Conservation (phyloP, 305 asterid genomes). For the Fraxinus paxiana region DNA sequence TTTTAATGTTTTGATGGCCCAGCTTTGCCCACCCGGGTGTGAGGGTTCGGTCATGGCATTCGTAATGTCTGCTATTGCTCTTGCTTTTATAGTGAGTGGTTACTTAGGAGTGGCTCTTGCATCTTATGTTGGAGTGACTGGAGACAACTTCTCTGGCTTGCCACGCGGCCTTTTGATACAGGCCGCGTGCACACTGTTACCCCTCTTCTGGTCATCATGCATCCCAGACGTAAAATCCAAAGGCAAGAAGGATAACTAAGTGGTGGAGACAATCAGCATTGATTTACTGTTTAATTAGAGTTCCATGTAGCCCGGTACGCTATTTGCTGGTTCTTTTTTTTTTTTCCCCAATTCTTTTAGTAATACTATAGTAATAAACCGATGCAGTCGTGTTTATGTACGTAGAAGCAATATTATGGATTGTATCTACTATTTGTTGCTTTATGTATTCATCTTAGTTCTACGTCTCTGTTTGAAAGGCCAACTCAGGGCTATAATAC, state of each 20-base stretch:
- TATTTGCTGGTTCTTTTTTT: not conserved
- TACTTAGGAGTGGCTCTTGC: conserved; percentile 82
- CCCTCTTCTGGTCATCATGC: conserved; percentile 61
- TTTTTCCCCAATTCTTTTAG: not conserved
- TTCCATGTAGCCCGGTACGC: not conserved
- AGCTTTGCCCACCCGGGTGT: conserved; percentile 77
- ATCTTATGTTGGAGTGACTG: conserved; percentile 48
- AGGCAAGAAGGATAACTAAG: conserved; percentile 16
- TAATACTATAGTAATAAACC: not conserved
- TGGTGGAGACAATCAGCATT: not conserved
- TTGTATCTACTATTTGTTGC: not conserved
- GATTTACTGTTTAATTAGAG: not conserved
- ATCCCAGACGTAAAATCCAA: conserved; percentile 45
- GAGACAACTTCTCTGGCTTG: conserved; percentile 68
- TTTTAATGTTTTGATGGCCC: conserved; percentile 68
- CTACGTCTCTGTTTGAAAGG: not conserved
- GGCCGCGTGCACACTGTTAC: conserved; percentile 67
- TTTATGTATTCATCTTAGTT: not conserved
- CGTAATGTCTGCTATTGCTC: conserved; percentile 73
- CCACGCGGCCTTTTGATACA: conserved; percentile 61
- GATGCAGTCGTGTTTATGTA: not conserved
- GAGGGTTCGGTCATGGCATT: conserved; percentile 96
- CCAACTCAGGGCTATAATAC: not conserved
- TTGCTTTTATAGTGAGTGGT: conserved; percentile 72
- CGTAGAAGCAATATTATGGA: not conserved